phyloP scores from a whole-genome alignment of 176 grass and related monocot genomes.

The Zoysia pacifica region DNA sequence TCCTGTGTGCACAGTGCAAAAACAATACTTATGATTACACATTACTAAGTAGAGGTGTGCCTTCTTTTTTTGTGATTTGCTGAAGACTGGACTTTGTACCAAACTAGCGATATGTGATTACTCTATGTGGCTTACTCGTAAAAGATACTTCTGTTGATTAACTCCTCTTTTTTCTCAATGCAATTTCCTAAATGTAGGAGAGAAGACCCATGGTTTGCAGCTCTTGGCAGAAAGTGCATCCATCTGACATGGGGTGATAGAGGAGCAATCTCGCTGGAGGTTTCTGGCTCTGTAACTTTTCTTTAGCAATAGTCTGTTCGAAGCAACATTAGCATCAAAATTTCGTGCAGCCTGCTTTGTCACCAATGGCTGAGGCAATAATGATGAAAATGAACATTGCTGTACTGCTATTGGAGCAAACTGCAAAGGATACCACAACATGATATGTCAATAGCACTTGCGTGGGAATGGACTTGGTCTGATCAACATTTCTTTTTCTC shows the following conservation, averaged over 20 bases:
- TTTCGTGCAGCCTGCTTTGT: not conserved
- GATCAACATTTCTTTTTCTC: not conserved
- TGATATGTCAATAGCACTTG: not conserved
- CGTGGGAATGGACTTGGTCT: not conserved
- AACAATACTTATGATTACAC: not conserved
- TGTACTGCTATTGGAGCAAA: not conserved
- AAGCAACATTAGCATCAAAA: not conserved
- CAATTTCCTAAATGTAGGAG: constrained; percentile 48
- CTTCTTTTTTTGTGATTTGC: not conserved
- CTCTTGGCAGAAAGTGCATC: constrained; percentile 80
- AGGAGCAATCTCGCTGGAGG: constrained; percentile 90
- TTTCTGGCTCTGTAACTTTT: constrained; percentile 29
- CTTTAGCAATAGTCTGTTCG: not conserved
- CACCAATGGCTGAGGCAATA: not conserved
- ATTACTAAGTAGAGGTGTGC: not conserved
- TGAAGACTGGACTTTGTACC: not conserved
- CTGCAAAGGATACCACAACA: not conserved
- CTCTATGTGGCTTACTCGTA: not conserved
- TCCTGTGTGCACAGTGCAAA: not conserved
- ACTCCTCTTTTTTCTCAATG: not conserved
- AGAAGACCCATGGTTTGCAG: constrained; percentile 81
- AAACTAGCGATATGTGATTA: not conserved
- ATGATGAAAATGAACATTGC: not conserved
- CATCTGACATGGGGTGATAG: constrained; percentile 83
- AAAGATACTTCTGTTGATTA: not conserved